Evolutionary conservation across 2,329 filamentous ascomycete genomes (phyloP), one percentile per base, ranked within the genome.

Genomic region (Calonectria crousiana): DNA sequence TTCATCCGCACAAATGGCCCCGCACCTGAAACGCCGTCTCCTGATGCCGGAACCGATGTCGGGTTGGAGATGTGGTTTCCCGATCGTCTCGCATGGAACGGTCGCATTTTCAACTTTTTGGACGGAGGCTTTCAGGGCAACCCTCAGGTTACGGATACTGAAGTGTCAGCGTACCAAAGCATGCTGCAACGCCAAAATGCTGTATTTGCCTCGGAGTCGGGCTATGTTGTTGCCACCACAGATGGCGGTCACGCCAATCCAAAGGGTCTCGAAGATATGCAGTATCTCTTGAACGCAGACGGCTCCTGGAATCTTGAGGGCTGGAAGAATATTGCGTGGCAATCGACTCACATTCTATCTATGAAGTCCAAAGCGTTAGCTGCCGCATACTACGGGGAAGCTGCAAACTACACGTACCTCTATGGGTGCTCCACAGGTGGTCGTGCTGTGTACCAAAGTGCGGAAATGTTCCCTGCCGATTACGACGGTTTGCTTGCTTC

Each of bases 321-420:
- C 13, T 60, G 56, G 56, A 60, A 60, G 14, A 60, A 60, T 41
- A 60, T 60, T 60, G 53, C 56, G 6, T 60, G 56, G 56, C 56
- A 60, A 13, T 60, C 56, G 13, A 60, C 56, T 26, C 56, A 60
- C 14, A n/a, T 60, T 23, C 16, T 60, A 6, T 58, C 53, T 1
- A 32, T 38, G 20, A 58, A 34, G 3, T 38, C 56, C 2, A 41
- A 41, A 26, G 32, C 56, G 1, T 6, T 60, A 18, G 56, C 56
- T 41, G n/a, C 53, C 20, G 53, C 53, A 16, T 58, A 58, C 18
- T 58, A 58, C 14, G 53, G 32, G 6, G 28, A 32, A 14, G 32
- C 32, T 6, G 53, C 53, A n/a, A 58, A 58, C 32, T 58, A 38
- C 23, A 58, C 53, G 20, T 58, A 58, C 14, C 53, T 58, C 3